A percentile compares a stretch with the other conserved stretches of the same genome.
phyloP scores from a whole-genome alignment of 2,329 filamentous ascomycete genomes.

The Trichothecium sympodiale region DNA sequence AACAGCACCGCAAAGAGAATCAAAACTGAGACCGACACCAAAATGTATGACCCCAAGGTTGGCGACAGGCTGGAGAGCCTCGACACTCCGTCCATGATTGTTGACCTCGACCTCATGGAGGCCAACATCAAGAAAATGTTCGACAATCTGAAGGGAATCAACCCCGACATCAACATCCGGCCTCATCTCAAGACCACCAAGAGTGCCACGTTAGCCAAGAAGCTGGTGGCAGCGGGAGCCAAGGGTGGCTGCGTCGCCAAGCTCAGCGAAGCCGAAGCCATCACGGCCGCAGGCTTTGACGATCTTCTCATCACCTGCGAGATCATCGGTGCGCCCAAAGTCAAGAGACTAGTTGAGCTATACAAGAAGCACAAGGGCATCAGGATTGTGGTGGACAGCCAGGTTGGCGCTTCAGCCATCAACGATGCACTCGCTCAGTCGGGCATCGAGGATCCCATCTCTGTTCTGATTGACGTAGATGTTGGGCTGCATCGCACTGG shows the following conservation, averaged over 20 bases:
- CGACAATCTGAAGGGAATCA: slow-evolving; percentile 22
- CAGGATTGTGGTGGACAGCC: slow-evolving; percentile 36
- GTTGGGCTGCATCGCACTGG: slow-evolving; percentile 39
- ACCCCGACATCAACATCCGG: slow-evolving; percentile 31
- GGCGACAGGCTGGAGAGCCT: slow-evolving; percentile 16
- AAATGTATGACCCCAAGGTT: slow-evolving; percentile 5
- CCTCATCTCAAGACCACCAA: slow-evolving; percentile 45
- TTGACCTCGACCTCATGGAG: slow-evolving; percentile 40
- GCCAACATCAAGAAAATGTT: slow-evolving; percentile 36
- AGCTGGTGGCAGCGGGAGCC: slow-evolving; percentile 32
- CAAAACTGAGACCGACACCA: no score
- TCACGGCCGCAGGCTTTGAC: slow-evolving; percentile 30
- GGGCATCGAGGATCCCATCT: slow-evolving; percentile 24
- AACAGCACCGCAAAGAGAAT: no score
- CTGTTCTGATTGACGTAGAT: slow-evolving; percentile 34
- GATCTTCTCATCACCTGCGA: slow-evolving; percentile 41
- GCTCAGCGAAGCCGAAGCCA: slow-evolving; percentile 32
- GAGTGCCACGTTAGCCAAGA: slow-evolving; percentile 30
- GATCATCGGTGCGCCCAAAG: slow-evolving; percentile 34
- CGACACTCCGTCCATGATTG: slow-evolving; percentile 45
- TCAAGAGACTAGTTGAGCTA: slow-evolving; percentile 31
- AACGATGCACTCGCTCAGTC: slow-evolving; percentile 25
- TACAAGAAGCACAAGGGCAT: slow-evolving; percentile 24
- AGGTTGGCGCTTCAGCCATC: slow-evolving; percentile 30
- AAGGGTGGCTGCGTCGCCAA: slow-evolving; percentile 41